Conservation (phyloP, 2,329 filamentous ascomycete species). For the Alternaria incomplexa region DNA sequence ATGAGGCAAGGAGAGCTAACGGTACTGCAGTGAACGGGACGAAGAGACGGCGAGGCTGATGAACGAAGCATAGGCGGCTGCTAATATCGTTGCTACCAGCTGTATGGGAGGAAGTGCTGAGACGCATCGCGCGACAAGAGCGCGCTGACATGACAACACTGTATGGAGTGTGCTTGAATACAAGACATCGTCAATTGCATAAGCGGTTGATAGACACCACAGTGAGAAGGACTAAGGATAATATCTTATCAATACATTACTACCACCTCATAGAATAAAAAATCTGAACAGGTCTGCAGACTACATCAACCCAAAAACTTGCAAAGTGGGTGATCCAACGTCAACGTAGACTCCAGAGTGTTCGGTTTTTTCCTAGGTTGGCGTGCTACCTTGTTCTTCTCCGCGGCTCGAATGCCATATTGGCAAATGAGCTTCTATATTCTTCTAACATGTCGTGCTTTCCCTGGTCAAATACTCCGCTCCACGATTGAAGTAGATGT, state of each 20-base stretch:
- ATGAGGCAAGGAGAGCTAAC: constrained; percentile 43
- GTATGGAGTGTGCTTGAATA: not conserved
- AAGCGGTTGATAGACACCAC: not conserved
- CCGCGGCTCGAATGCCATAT: not conserved
- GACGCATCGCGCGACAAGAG: not conserved
- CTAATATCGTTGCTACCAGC: not conserved
- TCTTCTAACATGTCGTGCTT: not conserved
- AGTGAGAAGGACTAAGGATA: not conserved
- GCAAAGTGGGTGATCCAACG: not conserved
- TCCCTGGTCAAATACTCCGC: not conserved
- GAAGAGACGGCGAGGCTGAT: constrained; percentile 44
- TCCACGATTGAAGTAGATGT: not conserved
- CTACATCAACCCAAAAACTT: not conserved
- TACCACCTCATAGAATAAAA: not conserved
- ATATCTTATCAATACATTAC: not conserved
- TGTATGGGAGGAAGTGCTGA: not conserved
- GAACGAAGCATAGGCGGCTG: not conserved
- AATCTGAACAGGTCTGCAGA: not conserved
- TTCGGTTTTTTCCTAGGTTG: not conserved
- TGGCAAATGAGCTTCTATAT: not conserved
- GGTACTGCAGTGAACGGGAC: constrained; percentile 41
- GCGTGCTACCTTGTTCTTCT: not conserved
- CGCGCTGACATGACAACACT: not conserved
- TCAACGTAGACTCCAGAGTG: not conserved
- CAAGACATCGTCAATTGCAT: not conserved